Conservation (phyloP, 371 early-diverging fungal species). For the Phascolomyces articulosus region DNA sequence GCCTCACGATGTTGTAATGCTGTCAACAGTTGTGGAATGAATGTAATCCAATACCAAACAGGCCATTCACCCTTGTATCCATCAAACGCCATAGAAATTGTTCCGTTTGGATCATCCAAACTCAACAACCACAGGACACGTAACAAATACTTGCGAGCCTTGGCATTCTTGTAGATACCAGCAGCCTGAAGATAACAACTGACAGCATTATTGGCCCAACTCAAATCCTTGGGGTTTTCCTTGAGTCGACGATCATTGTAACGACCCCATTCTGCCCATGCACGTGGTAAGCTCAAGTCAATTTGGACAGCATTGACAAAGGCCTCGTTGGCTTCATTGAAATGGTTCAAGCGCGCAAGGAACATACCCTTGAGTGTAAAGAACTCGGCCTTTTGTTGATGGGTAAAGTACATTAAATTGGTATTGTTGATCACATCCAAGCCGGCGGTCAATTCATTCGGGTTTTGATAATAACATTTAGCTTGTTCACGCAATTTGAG, state of each 20-base stretch:
- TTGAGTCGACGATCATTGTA: conserved; percentile 92
- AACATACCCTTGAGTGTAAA: conserved; percentile 96
- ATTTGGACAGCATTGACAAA: conserved; percentile 95
- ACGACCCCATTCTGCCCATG: conserved; percentile 98
- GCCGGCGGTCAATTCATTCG: conserved; percentile 88
- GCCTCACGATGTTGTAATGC: conserved; percentile 82
- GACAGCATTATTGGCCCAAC: conserved; percentile 90
- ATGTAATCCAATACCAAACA: conserved; percentile 97
- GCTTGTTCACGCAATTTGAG: conserved; percentile 98
- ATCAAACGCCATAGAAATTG: conserved; percentile 83
- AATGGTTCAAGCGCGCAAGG: conserved; percentile 82
- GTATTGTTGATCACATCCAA: conserved; percentile 99
- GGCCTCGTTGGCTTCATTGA: conserved; percentile 91
- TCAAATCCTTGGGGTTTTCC: conserved; percentile 79
- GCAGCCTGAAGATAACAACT: conserved; percentile 98
- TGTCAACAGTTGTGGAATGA: conserved; percentile 93
- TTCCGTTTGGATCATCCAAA: conserved; percentile 84
- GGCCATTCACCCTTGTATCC: conserved; percentile 89
- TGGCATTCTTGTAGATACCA: conserved; percentile 82
- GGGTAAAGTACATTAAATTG: conserved; percentile 94
- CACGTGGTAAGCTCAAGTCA: conserved; percentile 86
- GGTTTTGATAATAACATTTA: conserved; percentile 92
- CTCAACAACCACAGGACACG: conserved; percentile 94
- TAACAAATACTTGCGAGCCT: conserved; percentile 89
- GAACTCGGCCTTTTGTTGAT: conserved; percentile 97